These are phyloP conservation scores for Rosa hybrid DNA, from an alignment of 331 rosid species.

Conservation along the genomic window DNA sequence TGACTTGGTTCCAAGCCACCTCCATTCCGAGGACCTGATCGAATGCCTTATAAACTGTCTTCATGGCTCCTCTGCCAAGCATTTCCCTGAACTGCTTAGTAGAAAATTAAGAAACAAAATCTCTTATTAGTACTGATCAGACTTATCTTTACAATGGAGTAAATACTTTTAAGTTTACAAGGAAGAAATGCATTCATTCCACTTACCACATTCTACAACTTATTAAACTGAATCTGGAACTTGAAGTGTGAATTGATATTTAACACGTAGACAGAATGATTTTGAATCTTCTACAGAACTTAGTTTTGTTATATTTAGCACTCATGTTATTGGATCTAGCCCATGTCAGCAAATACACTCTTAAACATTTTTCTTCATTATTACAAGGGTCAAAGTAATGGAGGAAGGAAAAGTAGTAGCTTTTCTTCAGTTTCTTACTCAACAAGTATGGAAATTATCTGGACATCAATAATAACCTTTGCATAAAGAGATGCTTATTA, in stretches of 20 bases:
- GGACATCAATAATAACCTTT: background rate
- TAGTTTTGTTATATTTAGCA: background rate
- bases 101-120: background rate
- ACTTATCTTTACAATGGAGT: background rate
- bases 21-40: slow-evolving; percentile 77
- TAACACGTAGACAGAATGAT: background rate
- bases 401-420: background rate
- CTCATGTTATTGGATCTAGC: background rate
- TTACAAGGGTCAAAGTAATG: background rate
- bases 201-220: background rate
- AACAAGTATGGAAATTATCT: background rate
- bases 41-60: slow-evolving; percentile 74
- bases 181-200: background rate
- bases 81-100: slow-evolving; percentile 59
- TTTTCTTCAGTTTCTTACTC: background rate
- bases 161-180: background rate
- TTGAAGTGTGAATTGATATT: background rate
- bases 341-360: no score
- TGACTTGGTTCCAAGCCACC: slow-evolving; percentile 94
- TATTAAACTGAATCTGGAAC: background rate
- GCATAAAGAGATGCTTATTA: background rate
- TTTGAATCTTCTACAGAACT: background rate
- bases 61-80: slow-evolving; percentile 90
- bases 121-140: background rate
- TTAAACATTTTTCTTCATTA: background rate